Base-by-base conservation (phyloP, 768 basidiomycete species). In the Rhizopogon roseolus region DNA sequence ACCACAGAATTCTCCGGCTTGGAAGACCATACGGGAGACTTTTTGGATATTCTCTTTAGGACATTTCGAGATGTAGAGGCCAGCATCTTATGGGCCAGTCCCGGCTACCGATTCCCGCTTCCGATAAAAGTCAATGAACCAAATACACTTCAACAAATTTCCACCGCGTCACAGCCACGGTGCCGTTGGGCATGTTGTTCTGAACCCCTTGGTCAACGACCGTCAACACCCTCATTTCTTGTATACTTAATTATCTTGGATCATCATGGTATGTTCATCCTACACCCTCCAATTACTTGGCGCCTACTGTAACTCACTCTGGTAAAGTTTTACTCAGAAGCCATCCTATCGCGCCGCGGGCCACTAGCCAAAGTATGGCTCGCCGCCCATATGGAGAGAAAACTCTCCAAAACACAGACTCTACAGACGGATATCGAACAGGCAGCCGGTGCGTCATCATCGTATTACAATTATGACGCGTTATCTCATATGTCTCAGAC, bases 351-450 rank as follows among this genome's bases (percentile, higher is more conserved):
- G 43, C 88, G 93, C 62, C 87, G 93, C 53, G 95, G 96, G 41
- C 92, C 96, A 4, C 77, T 99, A 38, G 96, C 93, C 36, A 92
- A 88, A 75, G 93, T 99, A 77, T 99, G 97, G 97, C 87, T 99
- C 51, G 95, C 96, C 40, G 96, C 97, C 1, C 96, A 98, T 78
- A 94, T 96, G 86, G 94, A 98, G 72, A 85, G 93, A 64, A 98
- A 98, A 76, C 85, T 99, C 64, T 93, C 91, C 61, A 99, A 98
- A 72, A 85, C 88, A 27, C 93, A 96, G 69, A 93, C 96, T 1
- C 74, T 97, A 2, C 90, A 94, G 65, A 95, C 95, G 0, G 92
- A 97, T 70, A 97, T 99, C 50, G 93, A 89, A 60, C 85, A 98
- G 67, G 90, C 91, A 52, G 93, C 96, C 61, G 91, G 92, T 87